A percentile compares a stretch with the other conserved stretches of the same genome.
Conservation (phyloP, 768 basidiomycete genomes). For the Daedaleopsis nitida region DNA sequence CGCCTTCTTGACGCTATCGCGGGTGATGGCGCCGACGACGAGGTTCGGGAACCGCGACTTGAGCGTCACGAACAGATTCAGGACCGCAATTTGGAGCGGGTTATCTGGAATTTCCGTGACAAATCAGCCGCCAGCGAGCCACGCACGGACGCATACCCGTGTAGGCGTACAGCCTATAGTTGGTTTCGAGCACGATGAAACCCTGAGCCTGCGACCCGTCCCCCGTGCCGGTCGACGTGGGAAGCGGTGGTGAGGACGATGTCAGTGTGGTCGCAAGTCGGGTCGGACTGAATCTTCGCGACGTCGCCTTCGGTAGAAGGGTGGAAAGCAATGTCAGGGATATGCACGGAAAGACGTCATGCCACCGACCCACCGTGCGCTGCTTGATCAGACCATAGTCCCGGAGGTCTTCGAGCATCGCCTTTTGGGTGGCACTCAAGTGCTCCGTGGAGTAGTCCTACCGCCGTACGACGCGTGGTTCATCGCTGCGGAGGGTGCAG, state of each 20-base stretch:
- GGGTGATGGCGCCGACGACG: constrained; percentile 93
- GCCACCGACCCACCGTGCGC: constrained; percentile 61
- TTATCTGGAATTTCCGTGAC: constrained; percentile 62
- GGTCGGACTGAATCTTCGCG: constrained; percentile 89
- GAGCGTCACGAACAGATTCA: constrained; percentile 90
- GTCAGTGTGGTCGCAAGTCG: constrained; percentile 93
- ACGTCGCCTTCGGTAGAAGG: constrained; percentile 51
- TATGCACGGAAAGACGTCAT: neutral
- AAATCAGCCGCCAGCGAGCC: neutral
- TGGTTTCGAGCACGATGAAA: constrained; percentile 96
- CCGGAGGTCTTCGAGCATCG: constrained; percentile 89
- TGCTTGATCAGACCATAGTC: constrained; percentile 96
- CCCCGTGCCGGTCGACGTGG: constrained; percentile 56
- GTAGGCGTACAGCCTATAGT: constrained; percentile 97
- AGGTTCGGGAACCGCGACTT: constrained; percentile 96
- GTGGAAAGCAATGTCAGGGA: neutral
- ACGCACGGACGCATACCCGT: constrained; percentile 58
- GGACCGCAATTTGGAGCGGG: constrained; percentile 91
- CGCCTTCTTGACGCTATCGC: constrained; percentile 94
- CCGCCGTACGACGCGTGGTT: neutral
- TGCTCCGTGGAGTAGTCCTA: constrained; percentile 90
- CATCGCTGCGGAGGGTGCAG: neutral
- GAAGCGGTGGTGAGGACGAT: constrained; percentile 82
- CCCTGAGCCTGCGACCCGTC: constrained; percentile 71
- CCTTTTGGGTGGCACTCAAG: constrained; percentile 75